Evolutionary conservation across 2,329 filamentous ascomycete genomes (phyloP).

Genomic region (Pseudocercospora eumusae): DNA sequence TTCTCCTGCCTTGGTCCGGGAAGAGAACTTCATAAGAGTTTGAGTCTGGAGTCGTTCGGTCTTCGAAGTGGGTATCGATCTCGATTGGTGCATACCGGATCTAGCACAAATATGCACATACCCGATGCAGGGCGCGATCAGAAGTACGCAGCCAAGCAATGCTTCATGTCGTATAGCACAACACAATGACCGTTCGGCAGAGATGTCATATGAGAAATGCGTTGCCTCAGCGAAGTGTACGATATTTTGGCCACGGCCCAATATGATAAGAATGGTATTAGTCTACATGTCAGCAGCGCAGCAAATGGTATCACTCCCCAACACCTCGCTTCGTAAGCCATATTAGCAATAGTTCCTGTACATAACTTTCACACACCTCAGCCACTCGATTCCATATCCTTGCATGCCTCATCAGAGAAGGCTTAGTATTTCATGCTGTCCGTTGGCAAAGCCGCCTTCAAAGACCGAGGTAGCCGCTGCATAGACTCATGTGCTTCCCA

Average conservation of each 20-base stretch:
- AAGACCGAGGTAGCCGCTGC: slow-evolving; percentile 26
- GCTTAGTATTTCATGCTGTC: background rate
- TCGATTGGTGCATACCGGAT: background rate
- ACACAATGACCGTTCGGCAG: background rate
- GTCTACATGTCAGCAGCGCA: slow-evolving; percentile 4
- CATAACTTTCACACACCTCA: slow-evolving; percentile 6
- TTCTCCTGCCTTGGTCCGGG: background rate
- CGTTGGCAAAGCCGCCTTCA: slow-evolving; percentile 21
- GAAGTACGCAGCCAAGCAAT: background rate
- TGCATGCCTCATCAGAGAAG: background rate
- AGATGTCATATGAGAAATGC: background rate
- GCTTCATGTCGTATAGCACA: background rate
- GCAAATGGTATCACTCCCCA: background rate
- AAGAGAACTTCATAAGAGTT: background rate
- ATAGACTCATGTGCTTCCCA: slow-evolving; percentile 28
- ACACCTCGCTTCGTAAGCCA: slow-evolving; percentile 7
- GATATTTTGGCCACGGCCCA: background rate
- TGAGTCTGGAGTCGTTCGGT: background rate
- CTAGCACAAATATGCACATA: background rate
- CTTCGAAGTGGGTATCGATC: background rate
- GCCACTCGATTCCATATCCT: background rate
- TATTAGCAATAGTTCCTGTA: slow-evolving; percentile 4
- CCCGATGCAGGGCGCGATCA: background rate
- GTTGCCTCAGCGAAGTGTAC: background rate
- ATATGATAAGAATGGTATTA: background rate